Evolutionary conservation across 2,329 filamentous ascomycete genomes (phyloP).

Genomic region (Fusarium sp.): DNA sequence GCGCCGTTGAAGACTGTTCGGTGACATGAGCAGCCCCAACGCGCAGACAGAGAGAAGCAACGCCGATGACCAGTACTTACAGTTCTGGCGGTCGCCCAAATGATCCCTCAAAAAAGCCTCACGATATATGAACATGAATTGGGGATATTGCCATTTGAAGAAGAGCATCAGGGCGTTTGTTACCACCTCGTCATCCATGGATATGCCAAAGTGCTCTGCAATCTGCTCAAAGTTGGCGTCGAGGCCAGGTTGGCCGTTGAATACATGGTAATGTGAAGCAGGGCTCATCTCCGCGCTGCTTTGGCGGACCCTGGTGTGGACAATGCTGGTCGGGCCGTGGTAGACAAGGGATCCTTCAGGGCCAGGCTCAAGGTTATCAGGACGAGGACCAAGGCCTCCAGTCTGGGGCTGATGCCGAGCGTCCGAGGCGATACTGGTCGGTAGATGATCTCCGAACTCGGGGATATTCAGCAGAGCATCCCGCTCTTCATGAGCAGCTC

Average conservation of each 20-base stretch:
- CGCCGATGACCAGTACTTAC: conserved; percentile 50
- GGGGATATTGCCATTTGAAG: conserved; percentile 50
- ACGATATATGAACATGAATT: conserved; percentile 53
- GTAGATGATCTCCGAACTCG: conserved; percentile 1
- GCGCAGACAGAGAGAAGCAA: conserved; percentile 46
- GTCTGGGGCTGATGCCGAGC: not conserved
- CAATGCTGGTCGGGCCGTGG: conserved; percentile 47
- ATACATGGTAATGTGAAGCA: not conserved
- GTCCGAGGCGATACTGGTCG: not conserved
- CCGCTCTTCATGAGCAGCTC: not conserved
- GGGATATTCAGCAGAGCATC: conserved; percentile 4
- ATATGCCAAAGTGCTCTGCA: conserved; percentile 41
- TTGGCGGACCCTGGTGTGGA: conserved; percentile 22
- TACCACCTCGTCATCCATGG: conserved; percentile 41
- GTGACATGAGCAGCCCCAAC: conserved; percentile 36
- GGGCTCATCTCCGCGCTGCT: not conserved
- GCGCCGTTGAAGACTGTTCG: conserved; percentile 14
- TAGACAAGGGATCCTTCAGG: conserved; percentile 27
- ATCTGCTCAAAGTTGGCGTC: conserved; percentile 33
- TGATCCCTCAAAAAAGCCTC: conserved; percentile 51
- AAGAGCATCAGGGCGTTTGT: conserved; percentile 41
- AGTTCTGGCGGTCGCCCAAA: conserved; percentile 26
- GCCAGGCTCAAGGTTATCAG: conserved; percentile 15
- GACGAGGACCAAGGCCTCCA: not conserved
- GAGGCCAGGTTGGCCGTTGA: not conserved